A percentile compares a stretch with the other conserved stretches of the same genome.
These are phyloP conservation scores for Pseudogymnoascus sp. DNA, from an alignment of 2,329 filamentous ascomycete species.

Conservation along the genomic window DNA sequence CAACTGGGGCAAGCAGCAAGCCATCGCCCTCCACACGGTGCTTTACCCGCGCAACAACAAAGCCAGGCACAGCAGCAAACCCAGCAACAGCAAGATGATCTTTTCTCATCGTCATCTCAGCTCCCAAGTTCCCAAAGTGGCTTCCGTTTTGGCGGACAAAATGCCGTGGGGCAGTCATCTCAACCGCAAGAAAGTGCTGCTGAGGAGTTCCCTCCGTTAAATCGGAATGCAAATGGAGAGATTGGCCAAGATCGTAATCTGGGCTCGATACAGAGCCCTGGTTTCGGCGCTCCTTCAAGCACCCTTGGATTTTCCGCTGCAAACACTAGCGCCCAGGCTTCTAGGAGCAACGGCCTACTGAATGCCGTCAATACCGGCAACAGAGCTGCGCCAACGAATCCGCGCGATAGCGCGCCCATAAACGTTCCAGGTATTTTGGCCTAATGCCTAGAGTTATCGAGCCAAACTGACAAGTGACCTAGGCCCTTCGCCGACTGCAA, in stretches of 20 bases:
- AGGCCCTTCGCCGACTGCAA: not conserved
- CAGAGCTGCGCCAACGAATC: constrained; percentile 31
- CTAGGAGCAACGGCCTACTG: constrained; percentile 52
- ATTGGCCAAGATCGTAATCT: constrained; percentile 48
- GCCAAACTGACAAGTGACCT: not conserved
- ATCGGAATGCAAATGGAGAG: constrained; percentile 49
- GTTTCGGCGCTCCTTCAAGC: constrained; percentile 43
- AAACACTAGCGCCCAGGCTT: constrained; percentile 32
- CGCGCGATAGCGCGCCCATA: not conserved
- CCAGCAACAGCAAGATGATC: constrained; percentile 30
- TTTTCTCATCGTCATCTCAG: constrained; percentile 29
- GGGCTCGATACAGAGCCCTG: constrained; percentile 47
- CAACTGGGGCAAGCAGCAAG: constrained; percentile 24
- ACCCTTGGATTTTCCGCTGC: constrained; percentile 29
- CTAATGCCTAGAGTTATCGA: not conserved
- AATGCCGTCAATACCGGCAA: constrained; percentile 57
- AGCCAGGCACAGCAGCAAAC: constrained; percentile 25
- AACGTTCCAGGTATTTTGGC: not conserved
- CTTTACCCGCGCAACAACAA: constrained; percentile 24
- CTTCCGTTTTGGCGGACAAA: constrained; percentile 29
- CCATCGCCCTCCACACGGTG: constrained; percentile 24
- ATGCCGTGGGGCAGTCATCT: constrained; percentile 27
- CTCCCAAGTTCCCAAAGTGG: constrained; percentile 25
- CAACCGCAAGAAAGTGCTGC: constrained; percentile 40
- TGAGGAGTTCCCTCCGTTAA: constrained; percentile 58